Conservation (phyloP, 768 basidiomycete species). For the Hygrophorus russula region DNA sequence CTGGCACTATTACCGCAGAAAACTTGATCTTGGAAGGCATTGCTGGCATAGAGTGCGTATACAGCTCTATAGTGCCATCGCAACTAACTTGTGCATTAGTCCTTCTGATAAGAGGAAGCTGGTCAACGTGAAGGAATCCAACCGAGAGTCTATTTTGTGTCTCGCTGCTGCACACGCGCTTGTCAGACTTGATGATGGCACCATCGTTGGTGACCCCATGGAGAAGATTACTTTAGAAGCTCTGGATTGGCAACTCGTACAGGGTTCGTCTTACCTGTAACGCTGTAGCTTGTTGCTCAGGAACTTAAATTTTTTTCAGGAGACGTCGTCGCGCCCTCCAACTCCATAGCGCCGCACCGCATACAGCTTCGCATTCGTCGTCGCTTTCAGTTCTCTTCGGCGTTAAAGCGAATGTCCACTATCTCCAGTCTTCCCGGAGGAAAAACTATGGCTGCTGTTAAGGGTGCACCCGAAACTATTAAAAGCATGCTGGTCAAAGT, state of each 20-base stretch:
- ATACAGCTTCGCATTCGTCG: constrained; percentile 65
- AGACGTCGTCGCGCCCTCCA: constrained; percentile 57
- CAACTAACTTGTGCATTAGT: constrained; percentile 25
- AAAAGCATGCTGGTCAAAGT: constrained; percentile 70
- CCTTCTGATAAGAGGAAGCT: constrained; percentile 50
- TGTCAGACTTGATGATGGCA: constrained; percentile 88
- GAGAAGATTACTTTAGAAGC: constrained; percentile 93
- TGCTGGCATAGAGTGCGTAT: constrained; percentile 78
- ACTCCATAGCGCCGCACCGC: constrained; percentile 41
- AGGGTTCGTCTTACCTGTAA: constrained; percentile 31
- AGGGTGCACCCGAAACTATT: constrained; percentile 97
- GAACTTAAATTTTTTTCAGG: constrained; percentile 54
- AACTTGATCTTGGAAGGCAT: constrained; percentile 92
- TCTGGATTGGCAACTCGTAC: constrained; percentile 74
- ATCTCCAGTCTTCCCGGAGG: constrained; percentile 56
- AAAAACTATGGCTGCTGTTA: constrained; percentile 62
- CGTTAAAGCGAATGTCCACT: constrained; percentile 96
- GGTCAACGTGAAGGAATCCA: constrained; percentile 66
- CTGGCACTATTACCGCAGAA: constrained; percentile 96
- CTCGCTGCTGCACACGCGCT: constrained; percentile 93
- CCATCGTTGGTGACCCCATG: constrained; percentile 96
- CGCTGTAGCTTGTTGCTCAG: constrained; percentile 8
- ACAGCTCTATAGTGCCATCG: background rate
- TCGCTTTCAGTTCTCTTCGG: constrained; percentile 96
- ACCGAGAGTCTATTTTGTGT: constrained; percentile 71